phyloP scores from a whole-genome alignment of 179 eudicot species.

The Vitellaria paradoxa region DNA sequence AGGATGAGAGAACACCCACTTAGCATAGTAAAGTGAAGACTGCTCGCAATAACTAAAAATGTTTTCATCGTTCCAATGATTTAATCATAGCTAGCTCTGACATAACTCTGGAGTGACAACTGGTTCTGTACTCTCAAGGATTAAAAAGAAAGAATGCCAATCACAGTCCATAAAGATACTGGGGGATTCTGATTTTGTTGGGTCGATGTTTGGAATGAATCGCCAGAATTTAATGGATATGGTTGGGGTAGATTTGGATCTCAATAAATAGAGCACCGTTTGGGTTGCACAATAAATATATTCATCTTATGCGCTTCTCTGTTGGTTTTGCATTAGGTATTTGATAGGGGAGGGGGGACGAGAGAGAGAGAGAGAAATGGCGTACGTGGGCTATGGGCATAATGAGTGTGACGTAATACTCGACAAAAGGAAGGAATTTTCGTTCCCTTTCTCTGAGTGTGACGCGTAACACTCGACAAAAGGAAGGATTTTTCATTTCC shows the following conservation, averaged over 20 bases:
- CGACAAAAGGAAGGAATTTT: too few species aligned
- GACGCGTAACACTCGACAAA: too few species aligned
- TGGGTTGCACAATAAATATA: neutral
- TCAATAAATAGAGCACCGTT: neutral
- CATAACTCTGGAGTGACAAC: constrained; percentile 23
- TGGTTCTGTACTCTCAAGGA: constrained; percentile 9
- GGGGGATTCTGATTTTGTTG: constrained; percentile 7
- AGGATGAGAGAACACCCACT: too few species aligned
- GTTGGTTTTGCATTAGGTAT: too few species aligned
- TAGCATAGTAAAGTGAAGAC: too few species aligned
- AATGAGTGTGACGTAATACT: too few species aligned
- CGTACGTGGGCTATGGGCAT: too few species aligned
- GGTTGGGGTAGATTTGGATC: constrained; percentile 20
- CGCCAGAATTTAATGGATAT: neutral
- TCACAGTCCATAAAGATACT: neutral
- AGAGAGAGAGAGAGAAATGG: too few species aligned
- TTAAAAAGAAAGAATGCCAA: too few species aligned
- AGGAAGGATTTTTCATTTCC: too few species aligned
- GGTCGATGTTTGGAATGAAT: neutral
- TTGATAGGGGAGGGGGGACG: too few species aligned
- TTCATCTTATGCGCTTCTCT: neutral
- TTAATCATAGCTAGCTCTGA: constrained; percentile 24
- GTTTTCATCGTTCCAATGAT: constrained; percentile 16
- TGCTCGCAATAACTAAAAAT: neutral
- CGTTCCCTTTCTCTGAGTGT: too few species aligned